phyloP scores from a whole-genome alignment of 2,329 filamentous ascomycete species.

The Fusarium drepaniforme region DNA sequence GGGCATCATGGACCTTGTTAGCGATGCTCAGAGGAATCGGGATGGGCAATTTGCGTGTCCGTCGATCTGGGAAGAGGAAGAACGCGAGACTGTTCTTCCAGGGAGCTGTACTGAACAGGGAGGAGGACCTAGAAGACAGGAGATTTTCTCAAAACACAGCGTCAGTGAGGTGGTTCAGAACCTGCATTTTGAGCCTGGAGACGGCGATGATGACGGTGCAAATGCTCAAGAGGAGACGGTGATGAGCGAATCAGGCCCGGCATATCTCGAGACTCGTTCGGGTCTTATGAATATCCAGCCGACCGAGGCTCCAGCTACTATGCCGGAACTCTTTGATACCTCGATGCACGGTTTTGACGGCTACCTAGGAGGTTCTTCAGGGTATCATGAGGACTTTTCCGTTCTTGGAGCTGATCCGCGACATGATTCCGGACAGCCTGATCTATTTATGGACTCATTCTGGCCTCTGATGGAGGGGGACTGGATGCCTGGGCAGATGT shows the following conservation, averaged over 20 bases:
- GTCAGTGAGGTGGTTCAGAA: constrained; percentile 15
- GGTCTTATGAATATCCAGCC: neutral
- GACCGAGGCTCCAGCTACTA: neutral
- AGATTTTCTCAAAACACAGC: constrained; percentile 24
- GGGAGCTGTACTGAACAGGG: neutral
- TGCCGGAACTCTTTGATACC: neutral
- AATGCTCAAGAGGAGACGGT: neutral
- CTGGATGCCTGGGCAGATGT: constrained; percentile 1
- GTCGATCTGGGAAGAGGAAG: constrained; percentile 27
- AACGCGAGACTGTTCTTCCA: neutral
- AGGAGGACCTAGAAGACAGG: neutral
- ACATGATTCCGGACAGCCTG: constrained; percentile 11
- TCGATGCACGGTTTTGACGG: neutral
- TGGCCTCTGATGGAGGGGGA: constrained; percentile 14
- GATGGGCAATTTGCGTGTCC: constrained; percentile 4
- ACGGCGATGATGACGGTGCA: neutral
- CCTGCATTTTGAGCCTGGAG: neutral
- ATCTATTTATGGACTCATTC: constrained; percentile 29
- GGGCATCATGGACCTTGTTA: constrained; percentile 17
- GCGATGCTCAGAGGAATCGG: constrained; percentile 6
- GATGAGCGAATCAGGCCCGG: neutral
- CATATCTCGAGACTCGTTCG: rapidly evolving
- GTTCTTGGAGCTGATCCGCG: constrained; percentile 1
- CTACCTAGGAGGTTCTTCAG: neutral
- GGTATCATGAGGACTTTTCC: neutral